Conservation (phyloP, 345 rosid species). For the Excoecaria cochinchinensis region DNA sequence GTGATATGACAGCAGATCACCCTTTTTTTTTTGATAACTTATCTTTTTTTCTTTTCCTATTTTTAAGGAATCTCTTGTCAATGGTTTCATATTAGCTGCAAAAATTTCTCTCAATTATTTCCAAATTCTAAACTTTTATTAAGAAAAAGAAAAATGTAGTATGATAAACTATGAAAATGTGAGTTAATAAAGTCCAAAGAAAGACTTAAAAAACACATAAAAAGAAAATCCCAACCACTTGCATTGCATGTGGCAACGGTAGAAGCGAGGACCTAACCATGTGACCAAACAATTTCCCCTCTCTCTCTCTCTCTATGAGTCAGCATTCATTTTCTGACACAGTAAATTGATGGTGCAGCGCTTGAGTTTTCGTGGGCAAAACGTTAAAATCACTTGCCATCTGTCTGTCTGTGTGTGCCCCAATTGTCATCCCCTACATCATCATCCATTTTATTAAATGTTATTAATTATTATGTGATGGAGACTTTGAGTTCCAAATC, state of each 20-base stretch:
- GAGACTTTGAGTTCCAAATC: too few species aligned
- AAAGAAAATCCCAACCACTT: not conserved
- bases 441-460: not conserved
- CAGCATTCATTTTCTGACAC: not conserved
- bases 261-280: constrained; percentile 8
- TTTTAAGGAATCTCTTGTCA: not conserved
- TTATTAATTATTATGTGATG: too few species aligned
- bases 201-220: not conserved
- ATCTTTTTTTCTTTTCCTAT: not conserved
- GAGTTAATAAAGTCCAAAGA: not conserved
- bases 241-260: not conserved
- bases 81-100: not conserved
- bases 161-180: too few species aligned
- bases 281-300: not conserved
- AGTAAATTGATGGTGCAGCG: too few species aligned
- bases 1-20: not conserved
- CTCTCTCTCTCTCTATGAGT: not conserved
- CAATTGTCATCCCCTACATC: not conserved
- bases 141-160: too few species aligned
- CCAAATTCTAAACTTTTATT: too few species aligned
- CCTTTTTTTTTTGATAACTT: constrained; percentile 1
- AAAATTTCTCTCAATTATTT: too few species aligned
- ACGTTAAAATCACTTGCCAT: not conserved
- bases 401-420: too few species aligned
- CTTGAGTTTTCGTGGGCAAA: not conserved